Conservation (phyloP, 495 filamentous ascomycete species). For the Margaritispora aquatica region DNA sequence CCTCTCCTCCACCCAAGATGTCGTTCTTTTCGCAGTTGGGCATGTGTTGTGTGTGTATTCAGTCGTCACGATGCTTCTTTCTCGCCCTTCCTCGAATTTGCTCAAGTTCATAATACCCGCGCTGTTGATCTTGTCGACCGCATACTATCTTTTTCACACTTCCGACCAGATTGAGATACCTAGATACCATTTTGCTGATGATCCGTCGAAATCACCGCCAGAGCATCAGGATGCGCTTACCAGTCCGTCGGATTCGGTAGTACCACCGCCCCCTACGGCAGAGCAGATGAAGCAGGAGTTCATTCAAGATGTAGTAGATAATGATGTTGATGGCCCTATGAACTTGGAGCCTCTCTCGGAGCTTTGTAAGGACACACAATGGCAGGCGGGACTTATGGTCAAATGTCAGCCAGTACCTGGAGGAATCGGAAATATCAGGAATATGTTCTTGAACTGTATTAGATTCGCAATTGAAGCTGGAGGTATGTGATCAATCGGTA, state of each 20-base stretch:
- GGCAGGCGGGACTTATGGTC: constrained; percentile 26
- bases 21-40: neutral
- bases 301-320: constrained; percentile 23
- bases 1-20: neutral
- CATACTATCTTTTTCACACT: constrained; percentile 1
- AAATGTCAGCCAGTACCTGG: constrained; percentile 26
- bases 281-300: constrained; percentile 18
- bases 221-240: neutral
- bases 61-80: neutral
- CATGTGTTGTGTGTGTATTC: neutral
- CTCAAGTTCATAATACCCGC: neutral
- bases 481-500: constrained; percentile 7
- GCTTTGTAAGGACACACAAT: constrained; percentile 26
- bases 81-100: neutral
- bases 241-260: neutral
- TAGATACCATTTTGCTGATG: neutral
- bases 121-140: neutral
- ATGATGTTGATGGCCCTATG: constrained; percentile 27
- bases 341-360: constrained; percentile 20
- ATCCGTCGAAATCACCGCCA: neutral
- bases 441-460: constrained; percentile 36
- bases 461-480: constrained; percentile 43
- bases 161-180: neutral
- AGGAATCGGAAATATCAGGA: constrained; percentile 27
- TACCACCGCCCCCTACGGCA: neutral